Base-by-base conservation (phyloP, 1,284 basidiomycete species). In the Mycena citricolor region DNA sequence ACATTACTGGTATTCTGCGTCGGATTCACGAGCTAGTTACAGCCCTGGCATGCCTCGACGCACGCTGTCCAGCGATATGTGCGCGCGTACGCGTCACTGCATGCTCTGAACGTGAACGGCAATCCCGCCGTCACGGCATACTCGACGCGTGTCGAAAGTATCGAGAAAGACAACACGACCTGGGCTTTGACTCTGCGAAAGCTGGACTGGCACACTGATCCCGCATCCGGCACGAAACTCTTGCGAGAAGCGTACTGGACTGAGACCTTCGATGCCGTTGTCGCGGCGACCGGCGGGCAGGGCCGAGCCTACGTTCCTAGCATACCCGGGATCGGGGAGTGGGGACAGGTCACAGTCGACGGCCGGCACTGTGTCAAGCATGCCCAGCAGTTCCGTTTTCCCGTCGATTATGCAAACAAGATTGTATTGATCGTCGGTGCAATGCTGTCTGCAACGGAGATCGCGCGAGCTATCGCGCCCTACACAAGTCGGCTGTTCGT, bases 11-110 rank as follows among this genome's bases (percentile, higher is more conserved):
- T 8, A 26, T 38, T 23, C 7, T 24, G 5, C 29, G 8, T 11
- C 17, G 20, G 11, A 29, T 25, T 16, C n/a, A 31, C 19, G n/a
- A 8, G 19, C 13, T 34, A 38, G 4, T 48, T 47, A n/a, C 36
- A 55, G 52, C 51, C 49, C 1, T 57, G 56, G 56, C 40, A 42
- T 5, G 34, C 51, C 5, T 46, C 42, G 5, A 49, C 47, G 1
- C 54, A 55, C 25, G 50, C 39, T 20, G 44, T 56, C n/a, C 41
- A 51, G 20, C 44, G 50, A 4, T 51, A 55, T 22, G 54, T 57
- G 28, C 56, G 57, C 11, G 57, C 56, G 4, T 61, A 57, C 31
- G 56, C 60, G 3, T 52, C 57, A 4, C 25, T 58, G 17, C 52
- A 60, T 20, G 47, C 46, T 4, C 50, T 60, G 13, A 57, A 57